Evolutionary conservation across 441 rosid species (phyloP).

Genomic region (Gossypium schwendimanii): DNA sequence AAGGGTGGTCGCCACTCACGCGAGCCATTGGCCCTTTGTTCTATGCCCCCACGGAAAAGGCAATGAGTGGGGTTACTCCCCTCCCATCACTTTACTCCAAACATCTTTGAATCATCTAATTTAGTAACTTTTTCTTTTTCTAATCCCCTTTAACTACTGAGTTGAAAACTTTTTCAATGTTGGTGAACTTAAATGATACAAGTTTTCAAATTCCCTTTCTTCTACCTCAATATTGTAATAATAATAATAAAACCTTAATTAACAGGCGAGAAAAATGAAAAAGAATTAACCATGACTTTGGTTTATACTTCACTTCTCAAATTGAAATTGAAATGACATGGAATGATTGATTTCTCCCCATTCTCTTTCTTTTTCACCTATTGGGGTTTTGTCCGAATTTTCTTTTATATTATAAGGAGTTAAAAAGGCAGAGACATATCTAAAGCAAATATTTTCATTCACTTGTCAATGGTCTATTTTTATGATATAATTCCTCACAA

Average conservation of each 20-base stretch:
- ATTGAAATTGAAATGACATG: not conserved
- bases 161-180: not conserved
- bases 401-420: not conserved
- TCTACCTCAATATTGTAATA: no score
- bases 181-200: no score
- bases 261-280: no score
- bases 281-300: no score
- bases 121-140: not conserved
- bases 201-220: no score
- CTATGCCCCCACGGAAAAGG: conserved; percentile 1
- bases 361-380: not conserved
- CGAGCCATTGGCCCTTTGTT: not conserved
- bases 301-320: not conserved
- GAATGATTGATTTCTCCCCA: not conserved
- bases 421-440: not conserved
- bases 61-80: conserved; percentile 1
- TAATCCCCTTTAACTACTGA: no score
- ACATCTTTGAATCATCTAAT: not conserved
- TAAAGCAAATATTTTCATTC: not conserved
- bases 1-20: not conserved
- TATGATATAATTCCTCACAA: not conserved
- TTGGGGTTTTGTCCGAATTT: not conserved
- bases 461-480: not conserved
- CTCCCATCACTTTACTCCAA: not conserved
- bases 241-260: no score